Evolutionary conservation across 1,139 yeast species (phyloP).

Genomic region (Nakaseomyces kungkrabaensis): DNA sequence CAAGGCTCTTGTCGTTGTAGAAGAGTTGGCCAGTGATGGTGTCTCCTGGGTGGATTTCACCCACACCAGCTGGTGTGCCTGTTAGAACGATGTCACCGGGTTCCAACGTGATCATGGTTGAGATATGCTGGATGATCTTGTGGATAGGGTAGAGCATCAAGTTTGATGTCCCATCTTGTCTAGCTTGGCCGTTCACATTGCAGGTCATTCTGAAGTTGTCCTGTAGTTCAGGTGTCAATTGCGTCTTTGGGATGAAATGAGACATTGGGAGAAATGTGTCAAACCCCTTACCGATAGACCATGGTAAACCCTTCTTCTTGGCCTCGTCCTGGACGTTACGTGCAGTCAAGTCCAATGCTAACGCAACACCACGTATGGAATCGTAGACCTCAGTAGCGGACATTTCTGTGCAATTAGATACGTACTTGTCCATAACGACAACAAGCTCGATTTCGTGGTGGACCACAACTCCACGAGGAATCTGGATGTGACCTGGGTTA

Average conservation of each 20-base stretch:
- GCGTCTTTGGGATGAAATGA: slow-evolving; percentile 51
- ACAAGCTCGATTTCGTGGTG: slow-evolving; percentile 95
- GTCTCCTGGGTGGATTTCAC: slow-evolving; percentile 72
- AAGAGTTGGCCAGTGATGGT: slow-evolving; percentile 51
- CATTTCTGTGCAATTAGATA: slow-evolving; percentile 51
- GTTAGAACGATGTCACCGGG: slow-evolving; percentile 87
- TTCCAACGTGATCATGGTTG: slow-evolving; percentile 78
- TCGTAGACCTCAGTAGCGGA: slow-evolving; percentile 61
- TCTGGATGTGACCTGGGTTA: slow-evolving; percentile 58
- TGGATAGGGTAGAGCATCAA: slow-evolving; percentile 88
- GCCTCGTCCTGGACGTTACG: slow-evolving; percentile 94
- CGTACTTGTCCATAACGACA: slow-evolving; percentile 52
- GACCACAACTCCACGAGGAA: slow-evolving; percentile 71
- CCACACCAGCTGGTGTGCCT: slow-evolving; percentile 99
- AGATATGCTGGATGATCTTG: slow-evolving; percentile 67
- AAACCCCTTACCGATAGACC: slow-evolving; percentile 95
- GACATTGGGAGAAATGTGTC: slow-evolving; percentile 90
- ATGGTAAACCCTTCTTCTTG: slow-evolving; percentile 86
- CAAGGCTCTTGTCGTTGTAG: slow-evolving; percentile 46
- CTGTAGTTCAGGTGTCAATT: slow-evolving; percentile 50
- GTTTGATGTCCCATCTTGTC: slow-evolving; percentile 70
- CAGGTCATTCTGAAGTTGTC: slow-evolving; percentile 39
- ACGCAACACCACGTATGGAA: slow-evolving; percentile 72
- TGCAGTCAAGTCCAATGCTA: slow-evolving; percentile 90
- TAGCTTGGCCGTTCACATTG: slow-evolving; percentile 56